Evolutionary conservation across 2,329 filamentous ascomycete species (phyloP), one percentile per base, ranked within the genome.

Genomic region (Mycosphaerella sp.): DNA sequence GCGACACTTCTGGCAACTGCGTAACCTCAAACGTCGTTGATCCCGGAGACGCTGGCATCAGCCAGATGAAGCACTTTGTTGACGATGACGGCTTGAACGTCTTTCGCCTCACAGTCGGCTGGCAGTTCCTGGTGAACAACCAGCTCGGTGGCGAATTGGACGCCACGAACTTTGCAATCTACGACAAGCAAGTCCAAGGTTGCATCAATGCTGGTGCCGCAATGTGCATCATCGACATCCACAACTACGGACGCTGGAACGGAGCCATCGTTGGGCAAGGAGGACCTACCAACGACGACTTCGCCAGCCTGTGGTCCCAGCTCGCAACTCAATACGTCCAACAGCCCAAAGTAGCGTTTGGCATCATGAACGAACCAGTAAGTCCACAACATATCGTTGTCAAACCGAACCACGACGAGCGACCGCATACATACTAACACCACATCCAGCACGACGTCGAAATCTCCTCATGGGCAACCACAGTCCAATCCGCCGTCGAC

Each of bases 281-380:
- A 17, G 82, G 81, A 0, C 81, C 81, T 0, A 75, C 74, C 0
- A 75, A 85, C 62, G 77, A 74, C 9, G 68, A 80, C 12, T 81
- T 85, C 58, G 77, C 74, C 3, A 70, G 68, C 37, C 66, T 86
- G 4, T 86, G 83, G 83, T 65, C 58, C 27, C 69, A 73, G 61
- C 55, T 73, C 4, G 82, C 83, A 1, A 71, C 68, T 1, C 79
- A 80, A 62, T 86, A 86, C 66, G 74, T 72, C 17, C 61, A 62
- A 5, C 68, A 80, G 44, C 64, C 72, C 34, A 79, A 77, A 53
- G 68, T 86, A 21, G 72, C 78, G 3, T 84, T 86, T 57, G 82
- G 81, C 12, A 64, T 86, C 40, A 86, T 86, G 82, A 87, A 86
- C 68, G 84, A 73, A 68, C 82, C 83, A 2, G 56, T 58, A 47